Evolutionary conservation across 129 eudicot species (phyloP).

Genomic region (Deinandra increscens): DNA sequence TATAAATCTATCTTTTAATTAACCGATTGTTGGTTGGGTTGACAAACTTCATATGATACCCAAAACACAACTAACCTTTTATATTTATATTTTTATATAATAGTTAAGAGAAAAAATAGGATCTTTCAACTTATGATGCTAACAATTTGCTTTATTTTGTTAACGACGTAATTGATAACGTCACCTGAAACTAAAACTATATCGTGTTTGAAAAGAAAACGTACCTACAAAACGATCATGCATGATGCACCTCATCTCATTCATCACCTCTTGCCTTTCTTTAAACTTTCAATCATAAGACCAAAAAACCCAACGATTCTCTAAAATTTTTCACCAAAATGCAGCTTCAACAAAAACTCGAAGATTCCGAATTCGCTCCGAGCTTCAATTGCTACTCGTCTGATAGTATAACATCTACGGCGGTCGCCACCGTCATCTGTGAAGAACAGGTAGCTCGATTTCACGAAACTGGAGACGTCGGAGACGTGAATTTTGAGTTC

Average conservation of each 20-base stretch:
- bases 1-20: too few relatives aligned
- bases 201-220: neutral
- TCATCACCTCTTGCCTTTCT: too few relatives aligned
- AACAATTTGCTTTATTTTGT: neutral
- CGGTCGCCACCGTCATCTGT: slow-evolving; percentile 26
- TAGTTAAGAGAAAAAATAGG: neutral
- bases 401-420: slow-evolving; percentile 26
- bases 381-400: slow-evolving; percentile 53
- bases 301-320: too few relatives aligned
- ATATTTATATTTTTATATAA: too few relatives aligned
- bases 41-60: too few relatives aligned
- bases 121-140: too few relatives aligned
- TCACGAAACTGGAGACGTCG: neutral
- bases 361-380: slow-evolving; percentile 25
- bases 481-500: slow-evolving; percentile 40
- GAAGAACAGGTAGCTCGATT: neutral
- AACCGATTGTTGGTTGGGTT: too few relatives aligned
- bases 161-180: neutral
- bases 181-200: neutral
- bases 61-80: too few relatives aligned
- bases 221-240: too few relatives aligned
- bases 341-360: neutral
- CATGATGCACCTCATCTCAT: too few relatives aligned
- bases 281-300: too few relatives aligned
- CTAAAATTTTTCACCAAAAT: neutral